A percentile compares a stretch with the other conserved stretches of the same genome.
Conservation (phyloP, 768 basidiomycete species). For the Lentinus tigrinus region DNA sequence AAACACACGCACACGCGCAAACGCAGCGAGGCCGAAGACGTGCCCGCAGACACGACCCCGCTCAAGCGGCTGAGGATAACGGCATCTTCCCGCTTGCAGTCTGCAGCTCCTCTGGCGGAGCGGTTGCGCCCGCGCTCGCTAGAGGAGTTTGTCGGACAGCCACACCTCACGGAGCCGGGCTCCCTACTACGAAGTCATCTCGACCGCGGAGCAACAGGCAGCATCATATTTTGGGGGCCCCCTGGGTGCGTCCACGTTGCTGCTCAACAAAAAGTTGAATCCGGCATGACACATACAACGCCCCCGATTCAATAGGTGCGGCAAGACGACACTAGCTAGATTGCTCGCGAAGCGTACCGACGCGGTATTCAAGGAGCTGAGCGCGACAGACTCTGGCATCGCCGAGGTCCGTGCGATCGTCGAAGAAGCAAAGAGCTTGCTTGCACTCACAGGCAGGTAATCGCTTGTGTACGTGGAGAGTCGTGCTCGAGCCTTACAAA, state of each 20-base stretch:
- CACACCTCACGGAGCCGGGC: conserved; percentile 55
- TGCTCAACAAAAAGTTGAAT: background rate
- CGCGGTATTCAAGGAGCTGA: conserved; percentile 71
- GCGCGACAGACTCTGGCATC: conserved; percentile 68
- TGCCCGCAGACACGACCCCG: background rate
- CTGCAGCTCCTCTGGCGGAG: conserved; percentile 65
- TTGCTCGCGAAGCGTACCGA: conserved; percentile 60
- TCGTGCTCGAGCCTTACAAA: background rate
- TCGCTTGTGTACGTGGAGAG: conserved; percentile 3
- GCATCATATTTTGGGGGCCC: conserved; percentile 73
- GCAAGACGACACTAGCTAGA: conserved; percentile 76
- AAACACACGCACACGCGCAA: conserved; percentile 16
- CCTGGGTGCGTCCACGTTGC: conserved; percentile 49
- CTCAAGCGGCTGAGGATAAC: conserved; percentile 11
- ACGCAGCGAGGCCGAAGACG: conserved; percentile 15
- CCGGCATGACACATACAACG: background rate
- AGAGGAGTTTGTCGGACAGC: conserved; percentile 72
- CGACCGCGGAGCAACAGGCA: conserved; percentile 51
- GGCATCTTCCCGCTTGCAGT: conserved; percentile 19
- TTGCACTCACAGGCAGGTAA: conserved; percentile 65
- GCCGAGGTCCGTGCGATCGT: conserved; percentile 72
- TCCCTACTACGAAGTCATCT: conserved; percentile 56
- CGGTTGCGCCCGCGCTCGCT: conserved; percentile 63
- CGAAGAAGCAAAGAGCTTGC: conserved; percentile 68
- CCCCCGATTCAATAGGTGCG: conserved; percentile 41